Percentiles rank a stretch among this genome's conserved stretches.
Evolutionary conservation across 257 asterid species (phyloP).

Genomic region (Verbena officinalis): DNA sequence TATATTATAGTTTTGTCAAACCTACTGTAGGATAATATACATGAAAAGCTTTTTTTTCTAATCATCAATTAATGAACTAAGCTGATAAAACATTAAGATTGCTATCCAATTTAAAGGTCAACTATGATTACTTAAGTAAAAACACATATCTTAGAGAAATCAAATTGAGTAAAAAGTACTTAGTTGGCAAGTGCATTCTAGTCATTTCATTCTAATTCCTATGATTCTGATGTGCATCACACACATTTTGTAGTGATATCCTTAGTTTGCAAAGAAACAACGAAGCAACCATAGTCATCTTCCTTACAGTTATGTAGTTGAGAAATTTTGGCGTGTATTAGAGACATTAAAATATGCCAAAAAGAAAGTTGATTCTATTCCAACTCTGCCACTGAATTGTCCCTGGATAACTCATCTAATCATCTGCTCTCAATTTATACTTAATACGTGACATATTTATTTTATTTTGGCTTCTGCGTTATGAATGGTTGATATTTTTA

Average conservation of each 20-base stretch:
- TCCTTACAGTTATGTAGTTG: constrained; percentile 6
- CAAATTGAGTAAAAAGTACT: constrained; percentile 7
- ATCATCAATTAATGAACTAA: constrained; percentile 11
- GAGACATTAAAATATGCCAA: constrained; percentile 22
- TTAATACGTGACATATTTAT: constrained; percentile 8
- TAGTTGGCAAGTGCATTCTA: constrained; percentile 4
- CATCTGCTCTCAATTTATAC: constrained; percentile 6
- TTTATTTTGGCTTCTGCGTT: constrained; percentile 10
- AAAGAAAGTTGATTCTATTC: background rate
- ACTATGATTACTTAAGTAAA: constrained; percentile 9
- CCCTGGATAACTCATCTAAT: constrained; percentile 25
- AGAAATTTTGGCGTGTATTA: constrained; percentile 13
- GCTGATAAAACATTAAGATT: background rate
- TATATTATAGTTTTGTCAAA: background rate
- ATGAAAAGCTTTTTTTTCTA: background rate
- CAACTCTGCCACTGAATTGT: constrained; percentile 7
- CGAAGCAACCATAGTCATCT: constrained; percentile 15
- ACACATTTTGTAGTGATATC: background rate
- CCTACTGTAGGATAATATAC: constrained; percentile 14
- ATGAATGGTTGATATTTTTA: constrained; percentile 38
- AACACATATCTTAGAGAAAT: background rate
- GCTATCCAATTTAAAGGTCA: constrained; percentile 15
- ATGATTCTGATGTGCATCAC: constrained; percentile 9
- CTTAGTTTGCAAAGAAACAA: background rate
- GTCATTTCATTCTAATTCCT: constrained; percentile 22